A percentile compares a stretch with the other conserved stretches of the same genome.
These are phyloP conservation scores for Fomitopsis pinicola DNA, from an alignment of 1,284 basidiomycete genomes.

Conservation along the genomic window DNA sequence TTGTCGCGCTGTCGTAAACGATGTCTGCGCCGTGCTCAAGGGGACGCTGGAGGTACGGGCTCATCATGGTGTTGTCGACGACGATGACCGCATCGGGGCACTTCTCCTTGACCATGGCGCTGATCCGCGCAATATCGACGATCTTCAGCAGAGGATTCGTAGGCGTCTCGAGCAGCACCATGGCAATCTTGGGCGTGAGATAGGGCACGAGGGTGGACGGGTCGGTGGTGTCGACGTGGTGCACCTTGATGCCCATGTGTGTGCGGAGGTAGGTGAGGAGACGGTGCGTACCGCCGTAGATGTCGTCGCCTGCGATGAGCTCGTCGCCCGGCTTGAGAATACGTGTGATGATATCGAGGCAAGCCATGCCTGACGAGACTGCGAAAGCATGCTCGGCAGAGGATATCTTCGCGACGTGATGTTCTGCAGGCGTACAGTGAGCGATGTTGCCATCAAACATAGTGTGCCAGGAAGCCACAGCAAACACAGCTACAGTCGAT, in stretches of 20 bases:
- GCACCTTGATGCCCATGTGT: conserved; percentile 86
- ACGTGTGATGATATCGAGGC: conserved; percentile 92
- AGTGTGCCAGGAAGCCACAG: not conserved
- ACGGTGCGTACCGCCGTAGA: conserved; percentile 98
- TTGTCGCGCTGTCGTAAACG: conserved; percentile 97
- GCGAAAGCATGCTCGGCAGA: conserved; percentile 85
- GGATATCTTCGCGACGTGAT: conserved; percentile 94
- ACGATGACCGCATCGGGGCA: conserved; percentile 84
- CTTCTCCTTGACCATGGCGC: conserved; percentile 75
- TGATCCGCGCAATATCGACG: conserved; percentile 83
- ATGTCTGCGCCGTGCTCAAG: conserved; percentile 95
- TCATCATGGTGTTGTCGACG: conserved; percentile 99
- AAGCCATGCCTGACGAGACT: conserved; percentile 97
- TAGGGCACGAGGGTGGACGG: conserved; percentile 60
- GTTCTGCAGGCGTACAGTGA: conserved; percentile 49
- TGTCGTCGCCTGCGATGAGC: conserved; percentile 94
- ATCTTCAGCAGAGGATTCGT: conserved; percentile 98
- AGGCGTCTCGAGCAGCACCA: conserved; percentile 96
- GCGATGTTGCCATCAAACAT: not conserved
- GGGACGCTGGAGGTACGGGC: conserved; percentile 94
- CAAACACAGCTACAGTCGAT: not conserved
- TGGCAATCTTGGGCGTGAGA: conserved; percentile 74
- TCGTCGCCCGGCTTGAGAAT: conserved; percentile 93
- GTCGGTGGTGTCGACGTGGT: conserved; percentile 93
- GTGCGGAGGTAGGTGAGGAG: conserved; percentile 88